A percentile compares a stretch with the other conserved stretches of the same genome.
Evolutionary conservation across 306 rosid species (phyloP).

Genomic region (Medicago arabica): DNA sequence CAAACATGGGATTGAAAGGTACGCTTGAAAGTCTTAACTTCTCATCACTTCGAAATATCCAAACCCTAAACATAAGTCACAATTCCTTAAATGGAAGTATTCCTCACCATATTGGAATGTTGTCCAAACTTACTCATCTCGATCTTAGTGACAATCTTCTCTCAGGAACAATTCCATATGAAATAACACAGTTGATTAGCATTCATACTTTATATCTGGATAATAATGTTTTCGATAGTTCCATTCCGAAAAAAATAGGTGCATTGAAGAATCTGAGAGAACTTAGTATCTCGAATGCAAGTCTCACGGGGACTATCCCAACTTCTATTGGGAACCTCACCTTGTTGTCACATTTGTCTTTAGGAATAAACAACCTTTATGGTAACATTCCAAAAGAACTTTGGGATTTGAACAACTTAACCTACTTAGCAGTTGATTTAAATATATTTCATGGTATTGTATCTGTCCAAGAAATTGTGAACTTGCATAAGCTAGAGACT

Average conservation of each 20-base stretch:
- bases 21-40: background rate
- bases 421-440: background rate
- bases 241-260: background rate
- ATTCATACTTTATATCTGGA: background rate
- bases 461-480: background rate
- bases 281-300: background rate
- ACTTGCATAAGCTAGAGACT: background rate
- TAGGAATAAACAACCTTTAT: background rate
- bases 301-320: background rate
- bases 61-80: background rate
- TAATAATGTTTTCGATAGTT: background rate
- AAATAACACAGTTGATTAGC: background rate
- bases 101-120: background rate
- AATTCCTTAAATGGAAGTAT: background rate
- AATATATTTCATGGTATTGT: background rate
- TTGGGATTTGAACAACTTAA: constrained; percentile 13
- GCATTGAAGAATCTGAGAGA: background rate
- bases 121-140: background rate
- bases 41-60: background rate
- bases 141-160: background rate
- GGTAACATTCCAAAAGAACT: constrained; percentile 4
- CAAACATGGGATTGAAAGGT: background rate
- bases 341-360: background rate
- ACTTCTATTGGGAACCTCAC: background rate
- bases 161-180: background rate